Evolutionary conservation across 768 basidiomycete genomes (phyloP), one percentile per base, ranked within the genome.

Genomic region (Tylopilus balloui): DNA sequence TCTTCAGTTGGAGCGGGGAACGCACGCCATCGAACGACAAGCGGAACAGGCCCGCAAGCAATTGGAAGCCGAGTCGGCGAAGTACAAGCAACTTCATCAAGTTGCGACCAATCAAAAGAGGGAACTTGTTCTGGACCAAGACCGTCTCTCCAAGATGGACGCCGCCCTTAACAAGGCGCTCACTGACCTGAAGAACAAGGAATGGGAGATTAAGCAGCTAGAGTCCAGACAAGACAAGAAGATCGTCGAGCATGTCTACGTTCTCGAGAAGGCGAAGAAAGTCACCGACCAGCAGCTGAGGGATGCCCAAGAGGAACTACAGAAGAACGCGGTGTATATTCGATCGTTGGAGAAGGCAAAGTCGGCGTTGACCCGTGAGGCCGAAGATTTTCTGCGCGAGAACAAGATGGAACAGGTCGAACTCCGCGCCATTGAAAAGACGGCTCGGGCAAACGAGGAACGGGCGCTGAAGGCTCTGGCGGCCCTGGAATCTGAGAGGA

Each of bases 241-340:
- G n/a, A 94, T 96, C 51, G 93, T 98, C 37, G 94, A 98, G 67
- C 95, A 98, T 61, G 91, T 96, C 21, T 86, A 98, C 64, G 95
- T 97, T 24, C 77, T 95, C 11, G 93, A 97, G 65, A 90, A 94
- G 64, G 95, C 95, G 14, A 98, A 97, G 68, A 84, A 84, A 29
- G 84, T 95, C 48, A 94, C 95, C 1, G 95, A 98, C 64, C 81
- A 87, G 32, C 91, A 96, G 62, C 80, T 97, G 14, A 80, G 75
- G 17, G 88, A 90, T 2, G 87, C 92, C 0, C 84, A 88, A 48
- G 67, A 75, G 17, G 92, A 95, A 64, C 68, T 95, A 27, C 77
- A 84, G 65, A 82, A 83, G 51, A 84, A 88, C 36, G 77, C 74
- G 6, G 74, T 76, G 1, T 84, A 92, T 56, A 88, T 94, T 54